phyloP scores from a whole-genome alignment of 495 filamentous ascomycete species.

The Aspergillus carlsbadensis region DNA sequence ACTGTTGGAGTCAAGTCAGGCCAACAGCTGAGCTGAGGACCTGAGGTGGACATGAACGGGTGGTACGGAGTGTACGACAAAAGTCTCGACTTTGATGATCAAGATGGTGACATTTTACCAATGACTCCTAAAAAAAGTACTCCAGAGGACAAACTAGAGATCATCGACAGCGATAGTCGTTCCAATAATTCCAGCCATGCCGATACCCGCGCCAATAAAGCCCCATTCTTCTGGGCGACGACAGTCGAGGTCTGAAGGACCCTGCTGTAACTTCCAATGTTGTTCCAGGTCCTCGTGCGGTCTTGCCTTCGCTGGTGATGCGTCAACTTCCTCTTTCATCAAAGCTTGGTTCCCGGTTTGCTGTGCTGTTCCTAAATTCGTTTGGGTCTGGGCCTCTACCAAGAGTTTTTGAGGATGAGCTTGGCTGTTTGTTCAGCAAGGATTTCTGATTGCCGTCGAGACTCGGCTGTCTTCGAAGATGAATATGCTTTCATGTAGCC shows the following conservation, averaged over 20 bases:
- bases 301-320: neutral
- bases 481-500: too few relatives aligned
- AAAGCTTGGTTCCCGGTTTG: neutral
- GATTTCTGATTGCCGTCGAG: too few relatives aligned
- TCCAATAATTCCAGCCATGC: constrained; percentile 20
- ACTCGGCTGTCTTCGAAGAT: too few relatives aligned
- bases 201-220: constrained; percentile 16
- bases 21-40: neutral
- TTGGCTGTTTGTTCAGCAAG: neutral
- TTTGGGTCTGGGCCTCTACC: neutral
- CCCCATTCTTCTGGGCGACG: neutral
- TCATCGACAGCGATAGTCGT: constrained; percentile 12
- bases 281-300: neutral
- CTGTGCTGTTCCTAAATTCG: neutral
- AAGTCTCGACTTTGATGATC: neutral
- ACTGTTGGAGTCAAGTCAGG: neutral
- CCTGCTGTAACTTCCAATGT: neutral
- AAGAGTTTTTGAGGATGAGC: neutral
- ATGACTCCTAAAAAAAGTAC: neutral
- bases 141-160: constrained; percentile 13
- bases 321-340: neutral
- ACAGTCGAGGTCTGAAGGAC: neutral
- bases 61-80: neutral
- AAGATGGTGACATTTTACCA: neutral
- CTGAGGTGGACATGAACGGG: neutral